phyloP scores from a whole-genome alignment of 1,284 basidiomycete genomes.

The Violaceomyces palustris region DNA sequence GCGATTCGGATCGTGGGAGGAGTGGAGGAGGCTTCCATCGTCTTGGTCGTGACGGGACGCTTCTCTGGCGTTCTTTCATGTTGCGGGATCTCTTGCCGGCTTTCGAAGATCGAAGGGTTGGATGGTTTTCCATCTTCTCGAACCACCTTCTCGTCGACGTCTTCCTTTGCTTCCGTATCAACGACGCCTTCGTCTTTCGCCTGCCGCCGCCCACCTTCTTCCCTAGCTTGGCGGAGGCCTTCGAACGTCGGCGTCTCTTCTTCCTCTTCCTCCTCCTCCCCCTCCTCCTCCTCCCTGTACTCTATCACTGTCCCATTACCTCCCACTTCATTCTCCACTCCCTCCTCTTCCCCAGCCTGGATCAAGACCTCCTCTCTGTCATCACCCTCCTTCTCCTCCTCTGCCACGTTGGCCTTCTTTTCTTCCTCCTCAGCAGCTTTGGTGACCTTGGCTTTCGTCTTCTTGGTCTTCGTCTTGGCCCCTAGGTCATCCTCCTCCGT shows the following conservation, averaged over 20 bases:
- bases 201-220: not conserved
- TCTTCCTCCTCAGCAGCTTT: slow-evolving; percentile 8
- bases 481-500: too few species aligned
- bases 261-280: slow-evolving; percentile 7
- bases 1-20: slow-evolving; percentile 11
- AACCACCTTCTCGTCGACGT: too few species aligned
- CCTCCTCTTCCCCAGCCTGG: not conserved
- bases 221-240: not conserved
- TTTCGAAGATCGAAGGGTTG: too few species aligned
- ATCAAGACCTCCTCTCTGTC: not conserved
- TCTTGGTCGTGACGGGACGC: not conserved
- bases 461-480: slow-evolving; percentile 1
- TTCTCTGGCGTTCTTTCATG: not conserved
- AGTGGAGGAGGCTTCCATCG: not conserved
- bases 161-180: slow-evolving; percentile 4
- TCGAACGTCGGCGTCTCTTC: not conserved
- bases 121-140: too few species aligned
- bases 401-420: slow-evolving; percentile 2
- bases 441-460: slow-evolving; percentile 7
- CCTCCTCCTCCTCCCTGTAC: slow-evolving; percentile 2
- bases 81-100: slow-evolving; percentile 9
- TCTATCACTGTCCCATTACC: too few species aligned
- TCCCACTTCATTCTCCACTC: not conserved
- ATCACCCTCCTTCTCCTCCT: not conserved
- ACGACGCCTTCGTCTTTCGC: slow-evolving; percentile 1